Evolutionary conservation across 2,329 filamentous ascomycete species (phyloP), one percentile per base, ranked within the genome.

Genomic region (Diaporthe vaccinii): DNA sequence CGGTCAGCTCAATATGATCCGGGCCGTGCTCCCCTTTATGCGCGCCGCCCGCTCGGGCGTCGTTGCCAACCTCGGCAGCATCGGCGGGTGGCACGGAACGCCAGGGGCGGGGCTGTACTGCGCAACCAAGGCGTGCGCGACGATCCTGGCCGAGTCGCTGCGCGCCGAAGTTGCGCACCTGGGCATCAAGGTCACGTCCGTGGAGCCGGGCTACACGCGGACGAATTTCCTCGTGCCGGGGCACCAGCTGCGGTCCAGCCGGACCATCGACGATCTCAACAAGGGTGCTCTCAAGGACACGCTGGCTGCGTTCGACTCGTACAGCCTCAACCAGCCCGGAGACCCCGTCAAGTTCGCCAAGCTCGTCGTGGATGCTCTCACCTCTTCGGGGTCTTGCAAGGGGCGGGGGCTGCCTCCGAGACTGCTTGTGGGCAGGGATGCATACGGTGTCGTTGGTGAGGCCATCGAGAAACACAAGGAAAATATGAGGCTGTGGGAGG

Each of bases 1-100:
- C 76, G 87, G 87, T 57, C 85, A 88, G 78, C 90, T 91, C 87
- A 85, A 87, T 80, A 89, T 89, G 84, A 86, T 86, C 72, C 65
- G 65, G n/a, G 65, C 65, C 34, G 65, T 69, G 65, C 65, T 69
- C 7, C 65, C 65, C 5, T 22, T 55, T 8, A 69, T 69, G 65
- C 65, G 65, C 4, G 34, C 31, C 46, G 49, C 49, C n/a, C 49
- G 65, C 15, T 69, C 65, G 2, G 65, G 65, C 34, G 65, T 69
- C 49, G 49, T 69, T 9, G 65, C 49, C 2, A 69, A 69, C 49
- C 65, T 69, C 9, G 65, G 65, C 34, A 69, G 65, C n/a, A 55
- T 69, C n/a, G 65, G 65, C 49, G 65, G 65, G 3, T 69, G 65
- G 65, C 65, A 14, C 4, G 65, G 65, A 3, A 41, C 31, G 1